phyloP scores from a whole-genome alignment of 2,329 filamentous ascomycete species.

The Botrytis fragariae region DNA sequence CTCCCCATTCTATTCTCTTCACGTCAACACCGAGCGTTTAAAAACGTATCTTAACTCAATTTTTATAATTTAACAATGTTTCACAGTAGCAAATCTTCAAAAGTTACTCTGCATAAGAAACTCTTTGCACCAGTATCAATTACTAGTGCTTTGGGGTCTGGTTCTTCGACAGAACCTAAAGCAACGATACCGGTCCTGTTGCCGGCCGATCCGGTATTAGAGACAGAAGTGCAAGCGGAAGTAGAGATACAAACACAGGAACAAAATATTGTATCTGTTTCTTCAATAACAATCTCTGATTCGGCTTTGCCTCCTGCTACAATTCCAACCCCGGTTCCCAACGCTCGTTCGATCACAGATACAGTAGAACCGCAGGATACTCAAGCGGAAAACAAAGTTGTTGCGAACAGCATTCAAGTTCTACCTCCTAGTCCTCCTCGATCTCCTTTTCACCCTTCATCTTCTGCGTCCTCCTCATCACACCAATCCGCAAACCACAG shows the following conservation, averaged over 20 bases:
- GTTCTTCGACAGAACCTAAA: not conserved
- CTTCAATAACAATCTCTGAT: not conserved
- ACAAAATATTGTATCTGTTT: not conserved
- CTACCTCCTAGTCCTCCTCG: too few relatives aligned
- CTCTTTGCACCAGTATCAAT: not conserved
- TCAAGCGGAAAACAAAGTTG: too few relatives aligned
- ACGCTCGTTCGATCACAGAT: not conserved
- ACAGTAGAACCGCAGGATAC: not conserved
- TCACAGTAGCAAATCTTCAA: not conserved
- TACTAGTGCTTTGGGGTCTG: not conserved
- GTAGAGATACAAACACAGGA: not conserved
- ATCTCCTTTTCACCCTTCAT: not conserved
- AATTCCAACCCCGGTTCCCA: not conserved
- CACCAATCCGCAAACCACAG: not conserved
- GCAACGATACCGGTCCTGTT: not conserved
- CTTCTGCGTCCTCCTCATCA: not conserved
- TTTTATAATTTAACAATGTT: not conserved
- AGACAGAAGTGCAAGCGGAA: not conserved
- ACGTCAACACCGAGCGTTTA: not conserved
- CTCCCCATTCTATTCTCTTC: not conserved
- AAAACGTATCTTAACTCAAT: not conserved
- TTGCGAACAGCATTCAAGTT: not conserved
- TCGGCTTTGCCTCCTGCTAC: not conserved
- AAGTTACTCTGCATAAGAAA: not conserved
- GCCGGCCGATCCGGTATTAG: not conserved